These are phyloP conservation scores for Pyrenophora teres DNA, from an alignment of 2,329 filamentous ascomycete species.

Conservation along the genomic window DNA sequence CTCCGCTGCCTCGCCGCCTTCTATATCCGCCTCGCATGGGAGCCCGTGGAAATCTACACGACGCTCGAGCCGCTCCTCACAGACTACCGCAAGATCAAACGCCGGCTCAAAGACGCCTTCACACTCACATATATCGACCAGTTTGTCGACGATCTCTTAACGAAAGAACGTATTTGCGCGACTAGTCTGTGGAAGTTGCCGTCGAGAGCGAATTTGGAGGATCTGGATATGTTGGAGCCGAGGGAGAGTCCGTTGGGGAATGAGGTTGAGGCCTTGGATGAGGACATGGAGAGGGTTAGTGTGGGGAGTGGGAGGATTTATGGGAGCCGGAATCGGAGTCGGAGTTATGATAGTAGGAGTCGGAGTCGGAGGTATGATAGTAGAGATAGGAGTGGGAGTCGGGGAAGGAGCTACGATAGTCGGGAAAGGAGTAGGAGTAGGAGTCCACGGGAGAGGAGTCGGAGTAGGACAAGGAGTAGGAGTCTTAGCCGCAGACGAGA, in stretches of 20 bases:
- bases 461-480: slow-evolving; percentile 3
- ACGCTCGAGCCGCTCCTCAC: slow-evolving; percentile 81
- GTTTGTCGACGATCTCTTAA: slow-evolving; percentile 90
- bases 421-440: slow-evolving; percentile 8
- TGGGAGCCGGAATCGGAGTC: slow-evolving; percentile 16
- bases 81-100: slow-evolving; percentile 81
- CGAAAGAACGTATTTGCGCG: slow-evolving; percentile 86
- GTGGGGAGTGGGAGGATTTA: slow-evolving; percentile 20
- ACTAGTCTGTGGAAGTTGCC: slow-evolving; percentile 94
- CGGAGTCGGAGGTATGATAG: slow-evolving; percentile 25
- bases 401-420: slow-evolving; percentile 13
- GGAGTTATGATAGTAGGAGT: slow-evolving; percentile 18
- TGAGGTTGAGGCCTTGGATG: slow-evolving; percentile 64
- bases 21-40: slow-evolving; percentile 87
- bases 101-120: slow-evolving; percentile 75
- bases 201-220: slow-evolving; percentile 79
- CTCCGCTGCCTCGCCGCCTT: slow-evolving; percentile 87
- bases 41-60: slow-evolving; percentile 77
- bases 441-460: slow-evolving; percentile 4
- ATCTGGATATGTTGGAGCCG: slow-evolving; percentile 84
- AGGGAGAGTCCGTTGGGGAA: slow-evolving; percentile 82
- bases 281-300: slow-evolving; percentile 20
- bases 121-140: slow-evolving; percentile 82
- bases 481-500: slow-evolving; percentile 5
- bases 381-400: slow-evolving; percentile 19